Evolutionary conservation across 208 protist genomes (phyloP), one percentile per base, ranked within the genome.

Genomic region (Trypanosoma congolense): DNA sequence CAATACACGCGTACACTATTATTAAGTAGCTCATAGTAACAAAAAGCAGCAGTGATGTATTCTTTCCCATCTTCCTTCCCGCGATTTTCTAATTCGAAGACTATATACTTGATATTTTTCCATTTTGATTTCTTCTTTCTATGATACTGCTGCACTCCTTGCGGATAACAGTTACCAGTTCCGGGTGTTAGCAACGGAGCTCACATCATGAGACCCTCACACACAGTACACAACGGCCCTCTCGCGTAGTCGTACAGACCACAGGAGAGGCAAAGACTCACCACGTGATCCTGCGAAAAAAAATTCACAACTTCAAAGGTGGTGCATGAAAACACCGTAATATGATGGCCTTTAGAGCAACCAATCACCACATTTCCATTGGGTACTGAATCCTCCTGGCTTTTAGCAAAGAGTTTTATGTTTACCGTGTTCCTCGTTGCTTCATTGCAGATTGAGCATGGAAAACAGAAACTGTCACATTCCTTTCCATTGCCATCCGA

Each of bases 251-350:
- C 83, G 47, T 61, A 73, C 44, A 88, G 38, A 9, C 71, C 70
- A 56, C 87, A 94, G 19, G 52, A 30, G 21, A 63, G 31, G 33
- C 87, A 94, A 3, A 70, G 71, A 38, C 76, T 80, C 44, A 91
- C 28, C 18, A 88, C 77, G 38, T 69, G 65, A 5, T 80, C 55
- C 33, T 74, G 38, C 10, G 81, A 71, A 24, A 82, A 77, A 51
- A 91, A 60, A 16, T 70, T 80, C 31, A 94, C 53, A 1, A 80
- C 72, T n/a, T 57, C 65, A 49, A 94, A 87, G 19, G 78, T 88
- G 16, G 38, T 76, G 1, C 72, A 69, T n/a, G 83, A 90, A 53
- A 94, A 94, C 19, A 86, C 43, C 10, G 78, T 89, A 0, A 79
- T 76, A 61, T 94, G 87, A 21, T 45, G 29, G 21, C 70, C 71